phyloP scores from a whole-genome alignment of 1,139 yeast species.

The Sugiyamaella sp. region DNA sequence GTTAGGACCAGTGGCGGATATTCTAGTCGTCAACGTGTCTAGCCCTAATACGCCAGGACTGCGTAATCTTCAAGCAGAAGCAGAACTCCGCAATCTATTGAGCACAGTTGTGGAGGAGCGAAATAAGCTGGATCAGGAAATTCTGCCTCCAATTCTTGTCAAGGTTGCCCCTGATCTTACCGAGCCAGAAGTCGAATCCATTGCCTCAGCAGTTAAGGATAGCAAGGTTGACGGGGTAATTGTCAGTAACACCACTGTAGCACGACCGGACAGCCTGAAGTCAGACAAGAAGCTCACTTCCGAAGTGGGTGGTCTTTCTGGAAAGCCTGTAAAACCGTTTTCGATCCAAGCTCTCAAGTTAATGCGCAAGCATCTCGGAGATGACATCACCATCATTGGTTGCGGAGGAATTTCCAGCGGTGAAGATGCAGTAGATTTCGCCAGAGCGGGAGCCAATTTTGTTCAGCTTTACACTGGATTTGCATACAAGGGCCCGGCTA shows the following conservation, averaged over 20 bases:
- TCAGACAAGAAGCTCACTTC: conserved; percentile 51
- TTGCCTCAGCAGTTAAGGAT: conserved; percentile 76
- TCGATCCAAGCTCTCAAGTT: conserved; percentile 69
- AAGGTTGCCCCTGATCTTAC: conserved; percentile 93
- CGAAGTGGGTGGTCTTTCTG: conserved; percentile 89
- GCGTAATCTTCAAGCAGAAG: conserved; percentile 80
- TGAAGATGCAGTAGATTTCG: conserved; percentile 86
- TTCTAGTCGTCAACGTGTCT: conserved; percentile 87
- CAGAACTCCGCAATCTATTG: conserved; percentile 67
- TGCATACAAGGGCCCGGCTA: conserved; percentile 92
- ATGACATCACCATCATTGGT: conserved; percentile 76
- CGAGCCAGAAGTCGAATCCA: conserved; percentile 77
- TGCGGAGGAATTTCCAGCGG: conserved; percentile 93
- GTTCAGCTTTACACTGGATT: conserved; percentile 86
- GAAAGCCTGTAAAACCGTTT: conserved; percentile 84
- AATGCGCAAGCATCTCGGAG: conserved; percentile 76
- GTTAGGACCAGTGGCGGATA: conserved; percentile 85
- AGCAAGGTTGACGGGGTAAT: conserved; percentile 90
- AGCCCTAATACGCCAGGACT: conserved; percentile 97
- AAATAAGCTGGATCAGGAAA: conserved; percentile 36
- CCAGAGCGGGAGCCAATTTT: conserved; percentile 89
- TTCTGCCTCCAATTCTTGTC: conserved; percentile 67
- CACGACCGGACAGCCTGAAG: conserved; percentile 64
- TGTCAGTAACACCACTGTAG: conserved; percentile 87
- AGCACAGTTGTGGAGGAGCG: conserved; percentile 50